Evolutionary conservation across 2,329 filamentous ascomycete genomes (phyloP).

Genomic region (Pseudopyrenochaeta lycopersici): DNA sequence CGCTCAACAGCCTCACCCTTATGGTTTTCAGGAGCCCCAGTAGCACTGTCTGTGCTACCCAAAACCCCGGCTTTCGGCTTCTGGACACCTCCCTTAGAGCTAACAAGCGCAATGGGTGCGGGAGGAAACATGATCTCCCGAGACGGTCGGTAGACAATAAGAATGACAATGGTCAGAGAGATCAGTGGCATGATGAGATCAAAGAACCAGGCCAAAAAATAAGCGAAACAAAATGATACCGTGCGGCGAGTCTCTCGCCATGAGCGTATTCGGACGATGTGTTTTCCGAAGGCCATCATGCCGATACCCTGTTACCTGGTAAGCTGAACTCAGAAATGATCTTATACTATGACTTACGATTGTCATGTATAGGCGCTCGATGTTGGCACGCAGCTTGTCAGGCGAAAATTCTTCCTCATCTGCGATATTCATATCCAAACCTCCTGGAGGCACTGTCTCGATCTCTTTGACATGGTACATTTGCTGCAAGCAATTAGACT

Average conservation of each 20-base stretch:
- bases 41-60: slow-evolving; percentile 78
- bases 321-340: not conserved
- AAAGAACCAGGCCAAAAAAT: slow-evolving; percentile 73
- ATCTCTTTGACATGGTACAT: slow-evolving; percentile 77
- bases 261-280: slow-evolving; percentile 77
- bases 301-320: slow-evolving; percentile 61
- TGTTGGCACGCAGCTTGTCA: slow-evolving; percentile 79
- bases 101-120: slow-evolving; percentile 77
- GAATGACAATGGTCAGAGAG: slow-evolving; percentile 65
- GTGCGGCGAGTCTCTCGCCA: slow-evolving; percentile 80
- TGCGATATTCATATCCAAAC: slow-evolving; percentile 80
- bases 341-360: slow-evolving; percentile 55
- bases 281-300: slow-evolving; percentile 73
- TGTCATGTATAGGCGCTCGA: slow-evolving; percentile 85
- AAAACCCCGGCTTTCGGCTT: slow-evolving; percentile 79
- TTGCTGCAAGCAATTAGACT: slow-evolving; percentile 56
- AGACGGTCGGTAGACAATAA: slow-evolving; percentile 72
- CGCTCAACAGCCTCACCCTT: slow-evolving; percentile 85
- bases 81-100: slow-evolving; percentile 75
- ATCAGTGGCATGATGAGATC: slow-evolving; percentile 74
- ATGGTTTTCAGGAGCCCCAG: slow-evolving; percentile 82
- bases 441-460: slow-evolving; percentile 66
- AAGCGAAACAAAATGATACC: slow-evolving; percentile 69
- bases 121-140: slow-evolving; percentile 76
- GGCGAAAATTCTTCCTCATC: slow-evolving; percentile 86